Evolutionary conservation across 495 filamentous ascomycete genomes (phyloP).

Genomic region (Daldinia caldariorum): DNA sequence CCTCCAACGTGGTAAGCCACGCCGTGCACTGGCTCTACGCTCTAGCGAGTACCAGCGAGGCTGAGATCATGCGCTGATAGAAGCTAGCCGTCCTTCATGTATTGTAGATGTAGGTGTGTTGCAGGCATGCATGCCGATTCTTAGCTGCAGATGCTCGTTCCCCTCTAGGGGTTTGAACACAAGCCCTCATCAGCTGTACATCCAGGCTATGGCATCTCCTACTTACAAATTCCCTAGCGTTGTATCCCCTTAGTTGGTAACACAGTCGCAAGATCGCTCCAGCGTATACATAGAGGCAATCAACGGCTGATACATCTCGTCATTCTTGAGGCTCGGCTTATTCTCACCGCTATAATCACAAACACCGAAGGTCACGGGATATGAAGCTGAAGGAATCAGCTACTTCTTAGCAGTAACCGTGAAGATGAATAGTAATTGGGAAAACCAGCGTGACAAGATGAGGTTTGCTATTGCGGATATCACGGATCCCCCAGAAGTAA

Average conservation of each 20-base stretch:
- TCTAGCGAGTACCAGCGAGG: constrained; percentile 8
- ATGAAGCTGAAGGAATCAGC: neutral
- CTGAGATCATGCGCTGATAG: constrained; percentile 19
- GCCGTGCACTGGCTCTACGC: constrained; percentile 13
- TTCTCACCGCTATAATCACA: constrained; percentile 36
- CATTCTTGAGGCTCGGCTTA: constrained; percentile 22
- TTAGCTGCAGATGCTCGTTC: constrained; percentile 40
- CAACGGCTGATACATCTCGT: constrained; percentile 25
- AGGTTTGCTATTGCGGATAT: constrained; percentile 33
- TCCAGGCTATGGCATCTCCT: constrained; percentile 29
- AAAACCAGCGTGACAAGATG: neutral
- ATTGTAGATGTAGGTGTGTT: constrained; percentile 37
- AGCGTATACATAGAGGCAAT: neutral
- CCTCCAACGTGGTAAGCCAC: constrained; percentile 21
- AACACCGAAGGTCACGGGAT: constrained; percentile 34
- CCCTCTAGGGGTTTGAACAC: constrained; percentile 20
- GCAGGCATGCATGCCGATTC: constrained; percentile 42
- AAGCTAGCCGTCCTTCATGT: constrained; percentile 18
- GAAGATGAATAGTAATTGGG: neutral
- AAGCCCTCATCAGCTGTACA: constrained; percentile 15
- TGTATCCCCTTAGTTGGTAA: constrained; percentile 35
- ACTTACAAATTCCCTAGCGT: constrained; percentile 36
- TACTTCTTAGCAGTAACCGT: constrained; percentile 9
- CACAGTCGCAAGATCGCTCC: constrained; percentile 23
- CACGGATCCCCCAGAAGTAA: constrained; percentile 23